Evolutionary conservation across 2,329 filamentous ascomycete genomes (phyloP).

Genomic region (Aspergillus arachidicola): DNA sequence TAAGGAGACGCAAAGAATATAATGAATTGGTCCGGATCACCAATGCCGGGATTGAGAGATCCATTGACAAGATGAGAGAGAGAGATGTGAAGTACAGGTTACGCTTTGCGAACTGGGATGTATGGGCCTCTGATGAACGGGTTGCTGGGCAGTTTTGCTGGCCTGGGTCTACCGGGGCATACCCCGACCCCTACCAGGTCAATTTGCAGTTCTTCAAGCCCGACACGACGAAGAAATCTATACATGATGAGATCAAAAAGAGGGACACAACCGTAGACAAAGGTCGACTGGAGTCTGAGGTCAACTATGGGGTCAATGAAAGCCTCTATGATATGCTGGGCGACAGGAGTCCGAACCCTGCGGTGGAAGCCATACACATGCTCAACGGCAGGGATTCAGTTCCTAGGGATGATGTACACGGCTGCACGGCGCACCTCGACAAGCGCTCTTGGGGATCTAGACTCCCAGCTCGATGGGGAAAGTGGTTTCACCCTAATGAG

Average conservation of each 20-base stretch:
- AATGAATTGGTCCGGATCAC: conserved; percentile 10
- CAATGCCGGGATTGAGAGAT: neutral
- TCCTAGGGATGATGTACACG: neutral
- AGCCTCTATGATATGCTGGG: neutral
- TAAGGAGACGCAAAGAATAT: conserved; percentile 4
- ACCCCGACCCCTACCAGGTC: conserved; percentile 32
- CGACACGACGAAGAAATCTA: neutral
- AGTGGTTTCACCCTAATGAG: conserved; percentile 39
- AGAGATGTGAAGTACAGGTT: conserved; percentile 13
- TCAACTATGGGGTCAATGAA: neutral
- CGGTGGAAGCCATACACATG: neutral
- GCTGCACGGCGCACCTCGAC: neutral
- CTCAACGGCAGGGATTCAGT: neutral
- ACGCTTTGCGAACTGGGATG: conserved; percentile 32
- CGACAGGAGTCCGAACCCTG: neutral
- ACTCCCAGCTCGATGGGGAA: conserved; percentile 34
- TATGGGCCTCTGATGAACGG: conserved; percentile 25
- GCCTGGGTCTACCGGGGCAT: conserved; percentile 16
- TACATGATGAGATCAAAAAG: neutral
- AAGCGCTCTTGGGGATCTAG: conserved; percentile 6
- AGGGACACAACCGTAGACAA: neutral
- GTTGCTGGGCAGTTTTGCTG: conserved; percentile 37
- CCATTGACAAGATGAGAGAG: neutral
- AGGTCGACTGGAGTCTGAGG: neutral
- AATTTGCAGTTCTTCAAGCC: conserved; percentile 40